Base-by-base conservation (phyloP, 768 basidiomycete genomes). In the Phylloporus sp. region DNA sequence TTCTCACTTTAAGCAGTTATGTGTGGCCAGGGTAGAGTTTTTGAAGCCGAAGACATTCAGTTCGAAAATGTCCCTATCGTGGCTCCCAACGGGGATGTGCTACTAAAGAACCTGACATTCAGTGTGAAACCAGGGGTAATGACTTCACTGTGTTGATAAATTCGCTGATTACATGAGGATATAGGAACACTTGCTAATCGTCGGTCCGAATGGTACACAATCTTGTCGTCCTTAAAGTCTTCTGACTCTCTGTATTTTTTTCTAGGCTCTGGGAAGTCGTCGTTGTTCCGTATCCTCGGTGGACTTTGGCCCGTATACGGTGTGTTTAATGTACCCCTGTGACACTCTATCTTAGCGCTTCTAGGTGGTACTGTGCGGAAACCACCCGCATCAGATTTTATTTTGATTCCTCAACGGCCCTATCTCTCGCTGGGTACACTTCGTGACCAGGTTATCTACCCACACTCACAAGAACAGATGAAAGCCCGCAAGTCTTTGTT, bases 391-490 rank as follows among this genome's bases (percentile, higher is more conserved):
- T 80, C 81, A 5, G 81, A 94, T 51, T 98, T 99, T 66, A 91
- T 95, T 38, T 77, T 97, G 53, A 95, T 99, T 52, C 95, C 95
- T 20, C 95, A 99, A 68, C 78, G 95, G 31, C 95, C 95, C 2
- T 98, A 97, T 68, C 79, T 97, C n/a, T 90, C 88, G 1, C 76
- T 91, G 18, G 95, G 95, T 6, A 98, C 93, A 0, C 79, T 99
- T 3, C 83, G 95, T 13, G 95, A 99, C 65, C 95, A 99, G 69
- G 81, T 99, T 59, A 97, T 92, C 45, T 99, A 99, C 67, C 95
- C 95, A 6, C 88, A 97, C 68, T 85, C 84, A 15, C 81, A 81
- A 56, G 75, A 74, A 32, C 82, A 91, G 47, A 97, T 97, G 93
- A 75, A 80, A 57, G 74, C 75, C 42, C 80, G 91, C 89, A 66